phyloP scores from a whole-genome alignment of 176 grass and related monocot genomes.

The Echinochloa phyllopogon region DNA sequence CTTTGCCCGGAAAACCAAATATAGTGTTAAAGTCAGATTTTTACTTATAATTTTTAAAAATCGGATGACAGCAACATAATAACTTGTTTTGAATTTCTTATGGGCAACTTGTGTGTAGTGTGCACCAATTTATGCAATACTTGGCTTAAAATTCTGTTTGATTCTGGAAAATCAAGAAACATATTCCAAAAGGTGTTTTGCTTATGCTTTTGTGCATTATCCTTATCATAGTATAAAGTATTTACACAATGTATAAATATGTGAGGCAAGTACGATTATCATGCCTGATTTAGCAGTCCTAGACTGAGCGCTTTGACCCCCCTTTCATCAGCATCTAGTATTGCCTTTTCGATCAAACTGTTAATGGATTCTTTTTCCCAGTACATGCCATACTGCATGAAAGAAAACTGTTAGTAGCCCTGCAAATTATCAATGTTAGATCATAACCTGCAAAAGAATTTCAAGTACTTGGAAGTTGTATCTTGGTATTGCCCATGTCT shows the following conservation, averaged over 20 bases:
- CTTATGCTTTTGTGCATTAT: not conserved
- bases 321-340: conserved; percentile 76
- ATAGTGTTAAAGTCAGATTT: not conserved
- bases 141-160: conserved; percentile 9
- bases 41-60: conserved; percentile 2
- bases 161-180: not conserved
- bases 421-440: conserved; percentile 16
- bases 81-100: conserved; percentile 5
- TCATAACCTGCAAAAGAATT: not conserved
- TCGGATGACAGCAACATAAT: not conserved
- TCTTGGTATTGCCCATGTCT: conserved; percentile 88
- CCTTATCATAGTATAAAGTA: not conserved
- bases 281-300: conserved; percentile 88
- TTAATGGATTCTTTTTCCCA: conserved; percentile 82
- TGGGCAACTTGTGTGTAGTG: not conserved
- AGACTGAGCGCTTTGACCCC: conserved; percentile 81
- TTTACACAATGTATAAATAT: conserved; percentile 15
- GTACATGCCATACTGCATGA: conserved; percentile 64
- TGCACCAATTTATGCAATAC: not conserved
- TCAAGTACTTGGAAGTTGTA: conserved; percentile 80
- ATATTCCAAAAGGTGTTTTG: conserved; percentile 2
- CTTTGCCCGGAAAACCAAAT: conserved; percentile 53
- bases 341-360: conserved; percentile 78
- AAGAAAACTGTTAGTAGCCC: conserved; percentile 36
- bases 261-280: not conserved